Evolutionary conservation across 257 asterid species (phyloP).

Genomic region (Handroanthus guayacan): DNA sequence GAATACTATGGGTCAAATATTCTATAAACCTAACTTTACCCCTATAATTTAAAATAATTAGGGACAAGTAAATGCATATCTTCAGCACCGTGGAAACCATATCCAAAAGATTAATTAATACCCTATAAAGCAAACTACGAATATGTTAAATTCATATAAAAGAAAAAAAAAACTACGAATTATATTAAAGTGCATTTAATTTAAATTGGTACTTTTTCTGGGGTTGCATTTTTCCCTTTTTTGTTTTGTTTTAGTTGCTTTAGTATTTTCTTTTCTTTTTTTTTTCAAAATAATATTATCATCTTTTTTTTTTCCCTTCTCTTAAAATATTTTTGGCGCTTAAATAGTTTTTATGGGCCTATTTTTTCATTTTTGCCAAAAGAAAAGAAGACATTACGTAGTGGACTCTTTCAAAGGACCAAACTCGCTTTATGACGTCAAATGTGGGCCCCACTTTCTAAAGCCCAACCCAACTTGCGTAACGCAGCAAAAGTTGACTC

Average conservation of each 20-base stretch:
- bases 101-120: neutral
- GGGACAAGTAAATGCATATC: neutral
- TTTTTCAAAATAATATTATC: neutral
- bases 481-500: conserved; percentile 35
- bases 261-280: neutral
- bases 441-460: conserved; percentile 24
- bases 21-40: neutral
- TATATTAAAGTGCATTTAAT: neutral
- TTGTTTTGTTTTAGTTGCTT: neutral
- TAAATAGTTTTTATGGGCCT: conserved; percentile 4
- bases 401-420: conserved; percentile 14
- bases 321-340: neutral
- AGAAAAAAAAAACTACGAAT: too few species aligned
- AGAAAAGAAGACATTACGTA: conserved; percentile 1
- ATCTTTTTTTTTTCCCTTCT: neutral
- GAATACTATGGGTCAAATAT: too few species aligned
- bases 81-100: neutral
- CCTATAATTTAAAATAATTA: neutral
- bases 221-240: neutral
- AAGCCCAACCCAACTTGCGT: conserved; percentile 31
- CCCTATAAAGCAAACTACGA: neutral
- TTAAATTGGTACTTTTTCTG: neutral
- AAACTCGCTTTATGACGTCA: neutral
- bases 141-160: neutral
- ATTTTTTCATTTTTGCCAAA: neutral